Base-by-base conservation (phyloP, 345 rosid genomes). In the Pugionium cornutum region DNA sequence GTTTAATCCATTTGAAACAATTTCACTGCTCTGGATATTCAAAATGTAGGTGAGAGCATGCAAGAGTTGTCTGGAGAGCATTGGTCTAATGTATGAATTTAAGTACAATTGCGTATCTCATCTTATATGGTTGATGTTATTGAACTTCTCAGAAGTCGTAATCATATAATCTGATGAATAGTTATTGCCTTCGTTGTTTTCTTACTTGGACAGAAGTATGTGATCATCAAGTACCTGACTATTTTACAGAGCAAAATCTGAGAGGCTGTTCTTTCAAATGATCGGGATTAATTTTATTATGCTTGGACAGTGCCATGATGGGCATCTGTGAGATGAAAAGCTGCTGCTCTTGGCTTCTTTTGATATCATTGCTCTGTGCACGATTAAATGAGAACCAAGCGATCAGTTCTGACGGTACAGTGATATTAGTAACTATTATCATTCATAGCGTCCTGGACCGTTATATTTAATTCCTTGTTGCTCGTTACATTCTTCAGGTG, bases 281-380 rank as follows among this genome's bases (percentile, higher is more conserved):
- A 86, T 85, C 76, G 80, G 29, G 76, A 69, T 74, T 67, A 70
- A 67, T 72, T 76, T 32, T 78, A 78, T 58, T 84, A 74, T 83
- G 89, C 87, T 76, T 83, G 78, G 73, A 66, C 75, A 77, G 81
- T 81, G 82, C 94, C 83, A 76, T 59, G 34, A 92, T 89, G 99
- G 88, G 85, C 83, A 73, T 81, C 77, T 76, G 60, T 85, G 75
- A 51, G 53, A 67, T 70, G 79, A 83, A 75, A 60, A 61, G 61
- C 70, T 82, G 4, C 74, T 58, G 75, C 72, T 73, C 71, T 53
- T 81, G 85, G 84, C 82, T 83, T 78, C 78, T 86, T 69, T 78
- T 68, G 66, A 48, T 77, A 66, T 78, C 85, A 9, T 64, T 84
- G 66, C 74, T 83, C 51, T 81, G 48, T 69, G 67, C 75, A 68